Evolutionary conservation across 2,329 filamentous ascomycete genomes (phyloP), one percentile per base, ranked within the genome.

Genomic region (Colletotrichum cereale): DNA sequence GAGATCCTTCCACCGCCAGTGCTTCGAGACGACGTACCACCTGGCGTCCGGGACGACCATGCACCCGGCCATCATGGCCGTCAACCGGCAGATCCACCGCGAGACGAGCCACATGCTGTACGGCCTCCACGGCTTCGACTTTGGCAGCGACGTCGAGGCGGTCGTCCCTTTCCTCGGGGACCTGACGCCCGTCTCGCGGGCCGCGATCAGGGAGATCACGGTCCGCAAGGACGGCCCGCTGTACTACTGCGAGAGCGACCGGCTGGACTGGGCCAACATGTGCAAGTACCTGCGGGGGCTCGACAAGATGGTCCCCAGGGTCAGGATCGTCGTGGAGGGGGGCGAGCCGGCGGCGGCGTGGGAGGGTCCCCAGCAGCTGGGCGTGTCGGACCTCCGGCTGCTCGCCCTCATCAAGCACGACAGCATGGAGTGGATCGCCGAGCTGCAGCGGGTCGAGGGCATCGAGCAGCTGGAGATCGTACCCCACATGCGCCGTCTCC

Each of bases 21-120:
- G 82, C 67, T 82, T 79, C 72, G 77, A 85, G 65, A 90, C 89
- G 10, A 90, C 89, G 5, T 91, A 91, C 78, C 75, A 82, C 61
- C 81, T 87, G 56, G 79, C 83, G 55, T 82, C 85, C 64, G 81
- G 81, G 73, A 77, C 53, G 73, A 77, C 63, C 77, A 80, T 86
- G 75, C 80, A 87, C 79, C 77, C 83, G 38, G 75, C 84, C 62
- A 81, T 87, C 75, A 80, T 89, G 83, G 75, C 79, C 61, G 82
- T 81, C 26, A 86, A 82, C 75, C 81, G 82, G 50, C 82, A 82
- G 65, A 81, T 90, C 62, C 83, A 90, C 77, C 80, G 83, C 70
- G 89, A 91, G 77, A 86, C 87, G n/a, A 80, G 86, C 5, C 83
- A 86, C 68, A 77, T 88, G 21, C 80, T 92, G 4, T 92, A 91